Percentiles rank a stretch among this genome's conserved stretches.
These are phyloP conservation scores for Pelargonium hybrid DNA, from an alignment of 441 rosid genomes.

Conservation along the genomic window DNA sequence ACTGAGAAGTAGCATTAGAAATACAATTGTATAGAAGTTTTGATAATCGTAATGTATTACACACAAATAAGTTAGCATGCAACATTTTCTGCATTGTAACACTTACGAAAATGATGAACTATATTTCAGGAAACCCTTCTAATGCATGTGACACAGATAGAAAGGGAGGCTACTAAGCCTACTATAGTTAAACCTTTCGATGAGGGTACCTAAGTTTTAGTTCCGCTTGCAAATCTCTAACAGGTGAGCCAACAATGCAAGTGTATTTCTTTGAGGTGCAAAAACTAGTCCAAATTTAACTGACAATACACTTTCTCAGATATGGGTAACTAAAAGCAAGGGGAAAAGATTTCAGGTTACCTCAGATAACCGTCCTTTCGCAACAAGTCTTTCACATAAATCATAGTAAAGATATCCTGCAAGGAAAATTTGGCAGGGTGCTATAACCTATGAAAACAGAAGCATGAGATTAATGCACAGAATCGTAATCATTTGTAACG, in stretches of 20 bases:
- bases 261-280: background rate
- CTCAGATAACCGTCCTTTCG: conserved; percentile 59
- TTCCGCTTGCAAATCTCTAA: no score
- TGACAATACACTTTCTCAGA: background rate
- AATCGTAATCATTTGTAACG: conserved; percentile 9
- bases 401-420: conserved; percentile 80
- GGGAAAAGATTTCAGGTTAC: conserved; percentile 33
- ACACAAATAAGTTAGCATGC: background rate
- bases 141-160: background rate
- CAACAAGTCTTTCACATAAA: conserved; percentile 57
- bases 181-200: background rate
- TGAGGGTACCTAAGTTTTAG: no score
- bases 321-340: conserved; percentile 5
- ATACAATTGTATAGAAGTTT: background rate
- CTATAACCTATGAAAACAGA: conserved; percentile 38
- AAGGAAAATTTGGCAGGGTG: conserved; percentile 38
- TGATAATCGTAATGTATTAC: background rate
- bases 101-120: background rate
- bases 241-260: background rate
- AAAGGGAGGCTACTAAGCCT: background rate
- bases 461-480: conserved; percentile 7
- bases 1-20: background rate
- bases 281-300: conserved; percentile 1
- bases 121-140: background rate
- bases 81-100: background rate